Conservation (phyloP, 2,329 filamentous ascomycete genomes). For the Neofusicoccum cordaticola region DNA sequence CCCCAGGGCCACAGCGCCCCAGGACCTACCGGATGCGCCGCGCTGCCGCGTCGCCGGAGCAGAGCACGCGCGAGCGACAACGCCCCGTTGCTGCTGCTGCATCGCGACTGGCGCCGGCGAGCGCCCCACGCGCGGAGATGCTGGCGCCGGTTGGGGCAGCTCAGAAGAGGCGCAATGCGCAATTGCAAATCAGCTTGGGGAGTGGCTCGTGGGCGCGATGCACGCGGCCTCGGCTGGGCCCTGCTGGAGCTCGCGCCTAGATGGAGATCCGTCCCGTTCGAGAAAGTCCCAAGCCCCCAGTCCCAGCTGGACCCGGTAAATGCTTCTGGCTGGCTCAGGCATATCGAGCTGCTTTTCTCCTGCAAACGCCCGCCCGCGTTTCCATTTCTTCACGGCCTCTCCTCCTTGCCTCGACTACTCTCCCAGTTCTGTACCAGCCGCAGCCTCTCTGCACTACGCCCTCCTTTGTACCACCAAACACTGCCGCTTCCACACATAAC, state of each 20-base stretch:
- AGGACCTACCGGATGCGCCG: no score
- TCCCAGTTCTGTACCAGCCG: neutral
- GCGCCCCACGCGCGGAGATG: no score
- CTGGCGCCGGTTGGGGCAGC: neutral
- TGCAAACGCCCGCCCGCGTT: neutral
- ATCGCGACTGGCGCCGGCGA: no score
- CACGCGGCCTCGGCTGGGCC: neutral
- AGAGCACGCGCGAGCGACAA: no score
- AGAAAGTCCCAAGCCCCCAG: neutral
- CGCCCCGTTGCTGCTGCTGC: no score
- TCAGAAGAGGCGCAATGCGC: neutral
- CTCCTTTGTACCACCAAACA: neutral
- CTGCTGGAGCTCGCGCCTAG: neutral
- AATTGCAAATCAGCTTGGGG: neutral
- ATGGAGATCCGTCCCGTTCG: slow-evolving; percentile 10
- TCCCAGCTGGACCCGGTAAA: neutral
- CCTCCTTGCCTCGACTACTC: neutral
- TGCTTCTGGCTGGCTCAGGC: neutral
- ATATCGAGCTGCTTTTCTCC: neutral
- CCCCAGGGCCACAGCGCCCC: no score
- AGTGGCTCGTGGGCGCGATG: neutral
- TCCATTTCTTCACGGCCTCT: neutral
- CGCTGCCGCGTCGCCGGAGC: no score
- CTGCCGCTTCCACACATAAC: neutral
- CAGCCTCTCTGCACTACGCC: neutral